Evolutionary conservation across 1,284 basidiomycete species (phyloP).

Genomic region (Sanghuangporus weigelae): DNA sequence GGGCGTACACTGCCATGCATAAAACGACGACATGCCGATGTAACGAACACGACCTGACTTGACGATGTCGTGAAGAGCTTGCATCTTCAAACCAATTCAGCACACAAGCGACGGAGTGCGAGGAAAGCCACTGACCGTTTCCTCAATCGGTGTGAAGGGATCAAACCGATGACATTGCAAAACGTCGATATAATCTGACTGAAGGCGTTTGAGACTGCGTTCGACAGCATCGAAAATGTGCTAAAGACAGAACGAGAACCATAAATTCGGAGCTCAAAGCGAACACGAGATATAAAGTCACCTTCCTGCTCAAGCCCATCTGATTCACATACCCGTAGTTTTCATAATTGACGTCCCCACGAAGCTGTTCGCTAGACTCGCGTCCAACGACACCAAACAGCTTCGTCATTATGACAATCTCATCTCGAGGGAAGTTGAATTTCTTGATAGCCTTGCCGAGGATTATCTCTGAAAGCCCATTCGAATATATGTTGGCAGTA

Average conservation of each 20-base stretch:
- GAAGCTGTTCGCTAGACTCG: background rate
- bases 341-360: conserved; percentile 13
- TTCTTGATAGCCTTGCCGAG: conserved; percentile 78
- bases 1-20: conserved; percentile 32
- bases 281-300: conserved; percentile 7
- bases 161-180: conserved; percentile 40
- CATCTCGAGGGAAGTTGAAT: conserved; percentile 63
- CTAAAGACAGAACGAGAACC: conserved; percentile 7
- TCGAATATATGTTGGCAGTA: conserved; percentile 53
- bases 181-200: conserved; percentile 35
- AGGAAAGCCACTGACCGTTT: conserved; percentile 24
- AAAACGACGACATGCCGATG: conserved; percentile 42
- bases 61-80: conserved; percentile 44
- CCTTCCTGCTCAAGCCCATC: conserved; percentile 35
- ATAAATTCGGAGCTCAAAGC: background rate
- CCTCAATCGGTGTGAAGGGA: conserved; percentile 38
- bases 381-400: background rate
- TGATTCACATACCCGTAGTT: conserved; percentile 34
- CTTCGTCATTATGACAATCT: conserved; percentile 77
- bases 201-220: conserved; percentile 30
- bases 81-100: conserved; percentile 49
- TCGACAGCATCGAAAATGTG: conserved; percentile 37
- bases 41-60: conserved; percentile 40
- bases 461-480: conserved; percentile 68
- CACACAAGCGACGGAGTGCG: background rate